Evolutionary conservation across 345 rosid genomes (phyloP).

Genomic region (Pugionium dolabratum): DNA sequence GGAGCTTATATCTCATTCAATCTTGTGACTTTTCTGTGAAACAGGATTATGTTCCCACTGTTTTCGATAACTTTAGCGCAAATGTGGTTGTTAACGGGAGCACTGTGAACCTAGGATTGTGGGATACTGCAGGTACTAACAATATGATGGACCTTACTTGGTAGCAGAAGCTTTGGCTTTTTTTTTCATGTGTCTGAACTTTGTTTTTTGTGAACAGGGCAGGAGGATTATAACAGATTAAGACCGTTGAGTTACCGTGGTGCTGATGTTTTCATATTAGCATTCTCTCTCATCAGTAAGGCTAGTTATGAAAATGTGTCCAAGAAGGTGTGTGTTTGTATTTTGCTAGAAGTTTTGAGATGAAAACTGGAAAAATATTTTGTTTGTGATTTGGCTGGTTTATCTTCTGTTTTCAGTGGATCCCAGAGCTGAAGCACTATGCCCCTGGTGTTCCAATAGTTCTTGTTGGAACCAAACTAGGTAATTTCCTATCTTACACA

Average conservation of each 20-base stretch:
- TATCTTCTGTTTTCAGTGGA: slow-evolving; percentile 63
- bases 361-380: no score
- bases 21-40: no score
- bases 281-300: slow-evolving; percentile 94
- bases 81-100: slow-evolving; percentile 82
- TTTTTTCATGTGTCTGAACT: slow-evolving; percentile 7
- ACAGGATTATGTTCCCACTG: slow-evolving; percentile 94
- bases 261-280: slow-evolving; percentile 92
- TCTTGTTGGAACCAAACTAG: slow-evolving; percentile 96
- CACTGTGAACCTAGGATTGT: slow-evolving; percentile 85
- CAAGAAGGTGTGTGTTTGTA: slow-evolving; percentile 96
- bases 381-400: background rate
- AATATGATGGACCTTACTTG: no score
- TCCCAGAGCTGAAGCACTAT: slow-evolving; percentile 91
- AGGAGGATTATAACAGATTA: no score
- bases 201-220: slow-evolving; percentile 54
- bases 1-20: no score
- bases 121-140: slow-evolving; percentile 98
- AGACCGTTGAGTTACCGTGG: slow-evolving; percentile 96
- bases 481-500: slow-evolving; percentile 40
- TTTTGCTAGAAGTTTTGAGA: no score
- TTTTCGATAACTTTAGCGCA: slow-evolving; percentile 94
- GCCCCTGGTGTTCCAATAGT: slow-evolving; percentile 91
- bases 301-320: slow-evolving; percentile 98
- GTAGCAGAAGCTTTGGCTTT: slow-evolving; percentile 8